Evolutionary conservation across 768 basidiomycete species (phyloP).

Genomic region (Suillus bovinus): DNA sequence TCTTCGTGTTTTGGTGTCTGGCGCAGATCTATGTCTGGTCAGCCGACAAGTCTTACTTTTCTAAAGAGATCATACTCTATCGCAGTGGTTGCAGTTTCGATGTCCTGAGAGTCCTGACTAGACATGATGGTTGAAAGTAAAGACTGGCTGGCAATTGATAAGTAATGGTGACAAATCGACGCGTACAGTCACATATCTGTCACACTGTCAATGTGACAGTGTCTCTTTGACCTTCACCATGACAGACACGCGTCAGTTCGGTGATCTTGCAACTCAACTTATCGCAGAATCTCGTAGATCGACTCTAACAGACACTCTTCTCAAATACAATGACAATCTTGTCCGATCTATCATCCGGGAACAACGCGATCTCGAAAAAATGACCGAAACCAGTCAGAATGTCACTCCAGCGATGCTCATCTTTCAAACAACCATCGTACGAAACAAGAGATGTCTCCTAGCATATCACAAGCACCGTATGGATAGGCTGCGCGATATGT

Average conservation of each 20-base stretch:
- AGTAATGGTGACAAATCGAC: slow-evolving; percentile 11
- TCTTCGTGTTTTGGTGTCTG: slow-evolving; percentile 84
- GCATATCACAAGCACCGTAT: slow-evolving; percentile 90
- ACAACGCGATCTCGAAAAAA: slow-evolving; percentile 82
- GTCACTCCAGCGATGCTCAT: slow-evolving; percentile 66
- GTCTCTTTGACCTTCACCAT: slow-evolving; percentile 21
- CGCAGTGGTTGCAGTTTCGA: slow-evolving; percentile 45
- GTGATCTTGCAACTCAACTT: slow-evolving; percentile 87
- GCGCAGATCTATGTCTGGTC: slow-evolving; percentile 48
- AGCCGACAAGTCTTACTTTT: slow-evolving; percentile 5
- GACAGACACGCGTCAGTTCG: slow-evolving; percentile 64
- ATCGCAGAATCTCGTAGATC: slow-evolving; percentile 86
- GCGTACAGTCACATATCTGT: slow-evolving; percentile 12
- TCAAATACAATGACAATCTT: slow-evolving; percentile 90
- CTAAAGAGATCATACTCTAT: slow-evolving; percentile 32
- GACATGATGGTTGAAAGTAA: slow-evolving; percentile 24
- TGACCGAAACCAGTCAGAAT: slow-evolving; percentile 47
- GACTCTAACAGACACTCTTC: slow-evolving; percentile 75
- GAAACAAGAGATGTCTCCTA: slow-evolving; percentile 95
- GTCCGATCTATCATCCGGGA: slow-evolving; percentile 88
- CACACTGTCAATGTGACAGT: slow-evolving; percentile 11
- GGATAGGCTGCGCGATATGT: slow-evolving; percentile 81
- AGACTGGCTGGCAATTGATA: slow-evolving; percentile 7
- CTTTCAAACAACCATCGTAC: slow-evolving; percentile 83
- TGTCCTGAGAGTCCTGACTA: slow-evolving; percentile 45